These are phyloP conservation scores for Mycena vitilis DNA, from an alignment of 768 basidiomycete species.

Conservation along the genomic window DNA sequence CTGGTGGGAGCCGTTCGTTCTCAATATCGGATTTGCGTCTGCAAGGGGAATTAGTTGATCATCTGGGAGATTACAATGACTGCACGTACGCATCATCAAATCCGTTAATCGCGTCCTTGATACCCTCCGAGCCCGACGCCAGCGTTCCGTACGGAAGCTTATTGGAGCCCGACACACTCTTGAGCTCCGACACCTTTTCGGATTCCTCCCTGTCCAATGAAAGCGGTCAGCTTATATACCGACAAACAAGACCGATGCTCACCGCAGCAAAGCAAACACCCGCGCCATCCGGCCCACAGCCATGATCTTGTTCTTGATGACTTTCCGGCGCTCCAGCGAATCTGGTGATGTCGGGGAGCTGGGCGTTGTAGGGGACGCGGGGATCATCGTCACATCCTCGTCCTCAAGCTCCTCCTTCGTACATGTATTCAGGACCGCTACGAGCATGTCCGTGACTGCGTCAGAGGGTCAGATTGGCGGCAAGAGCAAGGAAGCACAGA, in stretches of 20 bases:
- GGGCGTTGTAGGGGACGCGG: conserved; percentile 54
- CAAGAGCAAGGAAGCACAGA: conserved; percentile 3
- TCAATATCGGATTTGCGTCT: conserved; percentile 98
- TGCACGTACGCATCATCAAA: conserved; percentile 94
- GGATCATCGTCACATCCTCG: conserved; percentile 55
- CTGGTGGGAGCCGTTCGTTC: conserved; percentile 97
- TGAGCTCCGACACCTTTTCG: conserved; percentile 96
- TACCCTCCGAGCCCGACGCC: conserved; percentile 91
- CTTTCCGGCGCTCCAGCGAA: conserved; percentile 79
- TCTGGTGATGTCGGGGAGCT: conserved; percentile 58
- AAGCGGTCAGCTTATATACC: not conserved
- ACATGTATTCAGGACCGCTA: conserved; percentile 95
- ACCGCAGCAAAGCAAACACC: conserved; percentile 96
- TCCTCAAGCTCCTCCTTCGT: conserved; percentile 97
- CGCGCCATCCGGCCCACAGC: conserved; percentile 97
- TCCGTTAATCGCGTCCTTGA: conserved; percentile 92
- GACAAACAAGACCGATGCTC: conserved; percentile 38
- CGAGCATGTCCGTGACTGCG: conserved; percentile 97
- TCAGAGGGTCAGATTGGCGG: conserved; percentile 1
- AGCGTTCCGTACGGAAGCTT: conserved; percentile 87
- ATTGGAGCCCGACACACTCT: conserved; percentile 83
- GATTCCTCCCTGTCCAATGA: conserved; percentile 85
- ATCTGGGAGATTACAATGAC: not conserved
- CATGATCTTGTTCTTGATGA: conserved; percentile 99
- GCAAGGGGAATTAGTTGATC: conserved; percentile 16